Base-by-base conservation (phyloP, 257 asterid genomes). In the Petunia secreta region DNA sequence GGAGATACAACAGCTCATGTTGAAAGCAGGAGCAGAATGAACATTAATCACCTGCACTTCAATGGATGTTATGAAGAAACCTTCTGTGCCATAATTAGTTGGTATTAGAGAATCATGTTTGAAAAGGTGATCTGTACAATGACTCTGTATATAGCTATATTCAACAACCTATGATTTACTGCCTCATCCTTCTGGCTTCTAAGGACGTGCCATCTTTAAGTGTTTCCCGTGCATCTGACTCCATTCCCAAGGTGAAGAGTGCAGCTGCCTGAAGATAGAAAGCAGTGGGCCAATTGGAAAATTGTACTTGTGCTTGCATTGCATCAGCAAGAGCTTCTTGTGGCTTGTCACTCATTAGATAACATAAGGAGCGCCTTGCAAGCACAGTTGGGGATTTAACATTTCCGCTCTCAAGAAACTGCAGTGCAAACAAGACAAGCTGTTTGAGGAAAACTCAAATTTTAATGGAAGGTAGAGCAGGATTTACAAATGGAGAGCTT, bases 271-370 rank as follows among this genome's bases (percentile, higher is more conserved):
- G 90, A 53, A 88, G 90, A 80, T 86, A 86, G 80, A 85, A 84
- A 5, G 87, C 88, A 53, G 85, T 79, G 13, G 90, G 88, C 90
- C 92, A 86, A 25, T 86, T 84, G 58, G 92, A 85, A 52, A 85
- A 86, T 54, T 83, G 82, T 55, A 75, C 83, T 78, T 86, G 92
- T 10, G 92, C 90, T 74, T 89, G 86, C 90, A 89, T 85, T 37
- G 92, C 92, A 75, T 89, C 92, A 3, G 84, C 88, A 1, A 89
- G 89, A 46, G 90, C 90, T 83, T 89, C 89, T 79, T 89, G 87
- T 75, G 86, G 80, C 53, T 80, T 78, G 50, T 82, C 52, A 38
- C 39, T 82, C 84, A 85, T 85, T 78, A 89, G 79, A 66, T 87
- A 87, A 77, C 89, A 87, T 83, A 89, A 37, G 37, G 88, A 77